Percentiles rank a stretch among this genome's conserved stretches.
phyloP scores from a whole-genome alignment of 208 protist genomes.

The Phytomonas francai region DNA sequence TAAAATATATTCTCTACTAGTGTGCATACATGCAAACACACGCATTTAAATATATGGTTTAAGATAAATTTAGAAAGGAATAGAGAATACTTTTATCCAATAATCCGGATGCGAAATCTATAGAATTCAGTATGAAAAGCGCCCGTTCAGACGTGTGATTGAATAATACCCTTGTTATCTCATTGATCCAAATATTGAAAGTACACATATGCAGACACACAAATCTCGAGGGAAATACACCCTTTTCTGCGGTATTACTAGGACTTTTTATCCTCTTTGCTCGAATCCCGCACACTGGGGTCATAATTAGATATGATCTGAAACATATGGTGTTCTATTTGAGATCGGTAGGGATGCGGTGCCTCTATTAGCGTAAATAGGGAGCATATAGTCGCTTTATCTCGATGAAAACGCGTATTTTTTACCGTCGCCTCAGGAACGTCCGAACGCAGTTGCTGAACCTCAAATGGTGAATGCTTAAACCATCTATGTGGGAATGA shows the following conservation, averaged over 20 bases:
- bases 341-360: slow-evolving; percentile 57
- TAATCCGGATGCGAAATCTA: background rate
- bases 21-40: background rate
- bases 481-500: slow-evolving; percentile 80
- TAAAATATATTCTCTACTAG: background rate
- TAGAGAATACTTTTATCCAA: background rate
- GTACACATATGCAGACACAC: background rate
- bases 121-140: background rate
- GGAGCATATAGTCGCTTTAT: slow-evolving; percentile 65
- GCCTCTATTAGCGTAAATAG: slow-evolving; percentile 81
- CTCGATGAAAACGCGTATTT: slow-evolving; percentile 76
- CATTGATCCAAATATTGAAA: background rate
- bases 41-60: background rate
- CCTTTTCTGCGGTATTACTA: background rate
- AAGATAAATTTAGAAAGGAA: background rate
- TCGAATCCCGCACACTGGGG: slow-evolving; percentile 6
- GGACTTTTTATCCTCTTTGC: background rate
- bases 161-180: background rate
- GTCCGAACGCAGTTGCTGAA: slow-evolving; percentile 83
- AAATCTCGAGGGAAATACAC: background rate
- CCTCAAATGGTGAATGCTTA: slow-evolving; percentile 85
- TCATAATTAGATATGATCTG: slow-evolving; percentile 60
- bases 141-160: background rate
- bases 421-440: slow-evolving; percentile 57
- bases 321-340: slow-evolving; percentile 59